These are phyloP conservation scores for Lentinula boryana DNA, from an alignment of 768 basidiomycete species.

Conservation along the genomic window DNA sequence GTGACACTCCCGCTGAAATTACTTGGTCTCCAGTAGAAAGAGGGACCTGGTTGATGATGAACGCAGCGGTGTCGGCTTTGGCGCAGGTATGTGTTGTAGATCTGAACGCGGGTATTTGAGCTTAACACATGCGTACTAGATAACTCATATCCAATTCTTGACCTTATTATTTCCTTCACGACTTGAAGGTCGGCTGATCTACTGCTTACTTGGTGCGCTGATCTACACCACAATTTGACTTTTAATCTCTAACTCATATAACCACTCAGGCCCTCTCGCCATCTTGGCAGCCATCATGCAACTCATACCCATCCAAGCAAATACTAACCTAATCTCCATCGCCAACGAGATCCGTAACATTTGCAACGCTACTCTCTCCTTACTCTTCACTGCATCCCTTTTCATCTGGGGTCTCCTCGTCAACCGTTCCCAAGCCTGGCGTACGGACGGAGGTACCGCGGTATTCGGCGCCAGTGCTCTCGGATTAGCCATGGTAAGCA, in stretches of 20 bases:
- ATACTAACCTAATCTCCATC: conserved; percentile 36
- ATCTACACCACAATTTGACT: not conserved
- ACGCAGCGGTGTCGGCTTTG: conserved; percentile 74
- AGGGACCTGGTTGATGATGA: conserved; percentile 83
- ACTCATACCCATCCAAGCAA: conserved; percentile 61
- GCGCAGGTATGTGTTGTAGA: conserved; percentile 61
- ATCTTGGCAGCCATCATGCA: conserved; percentile 80
- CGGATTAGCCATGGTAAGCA: conserved; percentile 73
- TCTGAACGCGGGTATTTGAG: not conserved
- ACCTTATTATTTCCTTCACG: conserved; percentile 91
- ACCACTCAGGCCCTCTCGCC: conserved; percentile 66
- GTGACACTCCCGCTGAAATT: not conserved
- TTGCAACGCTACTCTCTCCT: conserved; percentile 93
- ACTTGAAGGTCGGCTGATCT: conserved; percentile 83
- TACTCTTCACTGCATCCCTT: conserved; percentile 87
- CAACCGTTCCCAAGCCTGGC: conserved; percentile 90
- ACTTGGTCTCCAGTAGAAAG: conserved; percentile 61
- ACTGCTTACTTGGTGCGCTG: conserved; percentile 67
- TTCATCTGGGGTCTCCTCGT: conserved; percentile 91
- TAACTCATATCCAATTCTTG: conserved; percentile 96
- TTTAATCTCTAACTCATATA: not conserved
- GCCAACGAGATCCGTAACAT: conserved; percentile 83
- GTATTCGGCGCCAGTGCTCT: conserved; percentile 87
- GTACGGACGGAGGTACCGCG: conserved; percentile 93
- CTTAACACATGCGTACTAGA: conserved; percentile 36